Evolutionary conservation across 805 yeast genomes (phyloP), one percentile per base, ranked within the genome.

Genomic region (Barnettozyma siamensis): DNA sequence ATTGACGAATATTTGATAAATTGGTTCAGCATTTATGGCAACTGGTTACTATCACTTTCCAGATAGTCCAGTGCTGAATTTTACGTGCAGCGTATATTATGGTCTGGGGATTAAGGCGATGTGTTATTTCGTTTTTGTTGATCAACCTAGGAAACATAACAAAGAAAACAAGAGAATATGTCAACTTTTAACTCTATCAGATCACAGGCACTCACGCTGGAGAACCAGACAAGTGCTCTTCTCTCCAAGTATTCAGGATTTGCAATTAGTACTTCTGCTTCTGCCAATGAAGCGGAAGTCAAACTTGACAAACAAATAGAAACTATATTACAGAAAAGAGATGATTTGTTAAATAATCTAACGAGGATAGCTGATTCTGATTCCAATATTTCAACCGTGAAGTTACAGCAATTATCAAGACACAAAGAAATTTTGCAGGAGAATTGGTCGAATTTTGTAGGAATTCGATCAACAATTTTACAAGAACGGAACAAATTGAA

Each of bases 401-500:
- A 84, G 59, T 61, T 80, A 33, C 91, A 84, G 54, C 98, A 89
- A 59, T 64, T 88, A 35, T 78, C 82, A 44, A 77, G 97, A 46
- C 96, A 88, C 59, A 77, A 75, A 51, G 96, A 88, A 60, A 72
- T 76, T 12, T 66, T 87, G 23, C 74, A 68, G 43, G 94, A 88
- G 42, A 89, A 86, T 62, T 69, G 75, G 62, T 60, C 68, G 40
- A 83, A 80, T 46, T 83, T 76, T 53, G 63, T 65, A 32, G 74
- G 84, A 48, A 74, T 91, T 36, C 65, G 74, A 47, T 59, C 68
- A 4, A 66, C 77, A 7, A 76, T 85, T 32, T 66, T 71, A 46
- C 88, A 85, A 53, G 95, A 84, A 54, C 75, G 96, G 37, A 80
- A 84, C 59, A 72, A 89, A 47, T 63, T 77, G 51, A 88, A 88